phyloP scores from a whole-genome alignment of 2,329 filamentous ascomycete genomes.

The Penicillium palitans region DNA sequence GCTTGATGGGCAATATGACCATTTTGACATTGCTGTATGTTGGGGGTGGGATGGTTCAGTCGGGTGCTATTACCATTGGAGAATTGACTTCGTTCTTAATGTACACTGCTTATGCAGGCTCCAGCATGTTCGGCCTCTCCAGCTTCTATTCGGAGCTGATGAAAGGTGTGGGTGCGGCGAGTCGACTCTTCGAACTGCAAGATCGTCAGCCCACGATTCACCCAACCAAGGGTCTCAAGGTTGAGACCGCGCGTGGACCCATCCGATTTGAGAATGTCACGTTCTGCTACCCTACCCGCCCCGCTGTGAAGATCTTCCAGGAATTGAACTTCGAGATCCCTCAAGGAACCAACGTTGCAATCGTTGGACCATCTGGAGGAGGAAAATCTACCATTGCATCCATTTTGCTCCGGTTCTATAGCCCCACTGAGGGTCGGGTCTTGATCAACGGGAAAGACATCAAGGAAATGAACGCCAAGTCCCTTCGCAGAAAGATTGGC shows the following conservation, averaged over 20 bases:
- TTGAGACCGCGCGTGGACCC: conserved; percentile 79
- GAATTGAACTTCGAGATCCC: conserved; percentile 87
- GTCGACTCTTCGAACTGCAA: conserved; percentile 90
- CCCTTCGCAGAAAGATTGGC: conserved; percentile 85
- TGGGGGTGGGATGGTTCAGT: conserved; percentile 85
- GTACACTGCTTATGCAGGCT: conserved; percentile 87
- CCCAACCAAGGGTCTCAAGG: conserved; percentile 77
- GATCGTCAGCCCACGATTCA: conserved; percentile 83
- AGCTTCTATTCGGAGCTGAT: conserved; percentile 98
- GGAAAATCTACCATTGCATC: conserved; percentile 95
- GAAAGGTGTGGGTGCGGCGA: conserved; percentile 98
- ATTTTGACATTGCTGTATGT: conserved; percentile 87
- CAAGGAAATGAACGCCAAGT: conserved; percentile 85
- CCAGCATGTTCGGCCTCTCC: conserved; percentile 88
- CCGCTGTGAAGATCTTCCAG: conserved; percentile 88
- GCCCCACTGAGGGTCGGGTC: conserved; percentile 73
- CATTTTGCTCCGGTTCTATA: conserved; percentile 89
- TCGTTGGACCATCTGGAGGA: conserved; percentile 92
- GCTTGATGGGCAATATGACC: conserved; percentile 94
- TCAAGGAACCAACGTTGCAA: conserved; percentile 89
- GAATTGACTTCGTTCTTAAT: conserved; percentile 96
- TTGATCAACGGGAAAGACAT: conserved; percentile 84
- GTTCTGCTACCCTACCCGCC: conserved; percentile 91
- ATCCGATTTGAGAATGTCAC: conserved; percentile 84
- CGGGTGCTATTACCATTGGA: conserved; percentile 81